Evolutionary conservation across 306 rosid genomes (phyloP), one percentile per base, ranked within the genome.

Genomic region (Styphnolobium japonicum): DNA sequence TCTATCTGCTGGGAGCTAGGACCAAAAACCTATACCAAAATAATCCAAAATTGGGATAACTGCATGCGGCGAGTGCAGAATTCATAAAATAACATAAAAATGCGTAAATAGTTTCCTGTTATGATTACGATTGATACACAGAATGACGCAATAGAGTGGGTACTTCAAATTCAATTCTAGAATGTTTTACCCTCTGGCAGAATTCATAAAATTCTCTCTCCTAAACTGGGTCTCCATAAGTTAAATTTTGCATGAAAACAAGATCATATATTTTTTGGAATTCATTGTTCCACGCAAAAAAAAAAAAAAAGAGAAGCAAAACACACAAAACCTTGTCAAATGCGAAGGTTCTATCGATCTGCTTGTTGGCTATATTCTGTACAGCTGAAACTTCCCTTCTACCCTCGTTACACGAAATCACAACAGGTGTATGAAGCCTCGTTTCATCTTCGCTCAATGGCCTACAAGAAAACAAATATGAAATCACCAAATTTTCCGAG

Each of bases 331-430:
- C 99, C 99, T 96, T 96, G 73, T 96, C 99, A 81, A 93, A 96
- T 15, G 73, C 86, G 63, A 96, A 96, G 51, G 97, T 91, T 89
- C 97, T 89, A 86, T 96, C 99, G 86, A 96, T 96, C 90, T 96
- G 99, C 90, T 96, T 96, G 83, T 96, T 96, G 78, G 99, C 99
- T 71, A 96, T 93, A 80, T 22, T 90, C 91, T 96, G 99, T 21
- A 96, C 72, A 34, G 99, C 99, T 10, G 82, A 85, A 75, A 96
- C 97, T 71, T 96, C 99, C 75, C 88, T 87, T 81, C 97, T 85
- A 36, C 77, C 80, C 51, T 96, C 99, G 73, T 89, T 82, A 72
- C 99, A 96, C 33, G 99, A 87, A 80, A 96, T 86, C 86, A 96
- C 99, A 57, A 91, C 97, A 1, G 99, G 99, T 10, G 99, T 96